Evolutionary conservation across 2,329 filamentous ascomycete species (phyloP).

Genomic region (Diplodia seriata): DNA sequence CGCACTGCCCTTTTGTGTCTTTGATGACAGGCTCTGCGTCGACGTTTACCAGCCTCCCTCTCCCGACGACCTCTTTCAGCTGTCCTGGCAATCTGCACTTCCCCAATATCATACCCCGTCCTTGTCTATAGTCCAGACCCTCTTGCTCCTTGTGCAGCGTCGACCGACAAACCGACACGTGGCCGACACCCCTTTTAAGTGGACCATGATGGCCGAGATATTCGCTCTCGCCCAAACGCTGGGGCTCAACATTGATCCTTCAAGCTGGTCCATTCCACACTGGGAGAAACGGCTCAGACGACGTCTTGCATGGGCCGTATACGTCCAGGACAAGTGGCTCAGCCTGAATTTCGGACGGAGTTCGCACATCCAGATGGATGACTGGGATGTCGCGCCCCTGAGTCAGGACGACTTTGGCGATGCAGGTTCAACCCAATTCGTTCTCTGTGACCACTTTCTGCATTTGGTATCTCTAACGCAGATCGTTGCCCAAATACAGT

Average conservation of each 20-base stretch:
- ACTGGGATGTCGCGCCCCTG: constrained; percentile 39
- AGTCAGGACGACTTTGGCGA: constrained; percentile 3
- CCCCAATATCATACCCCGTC: constrained; percentile 43
- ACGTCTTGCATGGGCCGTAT: constrained; percentile 69
- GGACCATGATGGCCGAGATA: constrained; percentile 46
- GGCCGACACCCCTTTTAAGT: constrained; percentile 46
- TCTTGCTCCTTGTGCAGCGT: constrained; percentile 44
- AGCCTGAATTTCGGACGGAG: constrained; percentile 64
- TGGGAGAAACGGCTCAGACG: constrained; percentile 70
- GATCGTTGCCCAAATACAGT: constrained; percentile 60
- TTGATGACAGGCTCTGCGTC: constrained; percentile 51
- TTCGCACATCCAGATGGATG: constrained; percentile 59
- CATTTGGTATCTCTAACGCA: constrained; percentile 59
- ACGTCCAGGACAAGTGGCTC: constrained; percentile 70
- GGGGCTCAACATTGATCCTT: constrained; percentile 62
- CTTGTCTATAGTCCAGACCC: constrained; percentile 42
- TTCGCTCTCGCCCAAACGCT: constrained; percentile 48
- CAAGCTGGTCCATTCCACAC: constrained; percentile 65
- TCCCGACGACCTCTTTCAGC: constrained; percentile 42
- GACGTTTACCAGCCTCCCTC: constrained; percentile 45
- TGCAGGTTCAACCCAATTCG: not conserved
- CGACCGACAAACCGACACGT: constrained; percentile 43
- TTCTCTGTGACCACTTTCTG: constrained; percentile 54
- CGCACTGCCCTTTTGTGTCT: constrained; percentile 53
- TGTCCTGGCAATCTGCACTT: constrained; percentile 43